phyloP scores from a whole-genome alignment of 2,329 filamentous ascomycete genomes.

The Hypoxylon sp. region DNA sequence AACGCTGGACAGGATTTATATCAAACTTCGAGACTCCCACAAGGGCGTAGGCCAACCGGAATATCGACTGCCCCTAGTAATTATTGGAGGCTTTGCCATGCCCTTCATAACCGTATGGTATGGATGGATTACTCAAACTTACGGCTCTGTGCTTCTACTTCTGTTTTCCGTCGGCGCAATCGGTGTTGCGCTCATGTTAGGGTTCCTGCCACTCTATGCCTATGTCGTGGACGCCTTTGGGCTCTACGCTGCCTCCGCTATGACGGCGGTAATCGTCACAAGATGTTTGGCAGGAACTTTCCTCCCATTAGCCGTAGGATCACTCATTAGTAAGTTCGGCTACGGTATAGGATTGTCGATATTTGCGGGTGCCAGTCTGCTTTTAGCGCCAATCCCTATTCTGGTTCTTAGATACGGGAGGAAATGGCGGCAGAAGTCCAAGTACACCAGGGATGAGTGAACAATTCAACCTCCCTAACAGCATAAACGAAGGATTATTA shows the following conservation, averaged over 20 bases:
- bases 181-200: slow-evolving; percentile 63
- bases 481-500: background rate
- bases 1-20: slow-evolving; percentile 68
- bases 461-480: background rate
- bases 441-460: slow-evolving; percentile 62
- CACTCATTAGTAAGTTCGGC: slow-evolving; percentile 64
- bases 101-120: slow-evolving; percentile 63
- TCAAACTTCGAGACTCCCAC: slow-evolving; percentile 60
- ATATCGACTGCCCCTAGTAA: slow-evolving; percentile 67
- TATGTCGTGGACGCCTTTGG: slow-evolving; percentile 72
- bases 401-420: slow-evolving; percentile 66
- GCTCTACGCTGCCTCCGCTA: slow-evolving; percentile 68
- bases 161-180: slow-evolving; percentile 62
- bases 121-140: slow-evolving; percentile 65
- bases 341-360: slow-evolving; percentile 67
- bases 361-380: slow-evolving; percentile 59
- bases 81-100: slow-evolving; percentile 63
- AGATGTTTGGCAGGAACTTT: slow-evolving; percentile 71
- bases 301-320: slow-evolving; percentile 66
- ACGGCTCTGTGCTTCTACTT: slow-evolving; percentile 60
- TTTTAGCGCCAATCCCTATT: slow-evolving; percentile 66
- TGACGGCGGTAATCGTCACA: slow-evolving; percentile 70
- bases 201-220: slow-evolving; percentile 65
- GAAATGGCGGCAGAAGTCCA: slow-evolving; percentile 65
- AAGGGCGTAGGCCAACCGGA: slow-evolving; percentile 64